phyloP scores from a whole-genome alignment of 352 stramenopile species.

The Globisporangium recalcitrans region DNA sequence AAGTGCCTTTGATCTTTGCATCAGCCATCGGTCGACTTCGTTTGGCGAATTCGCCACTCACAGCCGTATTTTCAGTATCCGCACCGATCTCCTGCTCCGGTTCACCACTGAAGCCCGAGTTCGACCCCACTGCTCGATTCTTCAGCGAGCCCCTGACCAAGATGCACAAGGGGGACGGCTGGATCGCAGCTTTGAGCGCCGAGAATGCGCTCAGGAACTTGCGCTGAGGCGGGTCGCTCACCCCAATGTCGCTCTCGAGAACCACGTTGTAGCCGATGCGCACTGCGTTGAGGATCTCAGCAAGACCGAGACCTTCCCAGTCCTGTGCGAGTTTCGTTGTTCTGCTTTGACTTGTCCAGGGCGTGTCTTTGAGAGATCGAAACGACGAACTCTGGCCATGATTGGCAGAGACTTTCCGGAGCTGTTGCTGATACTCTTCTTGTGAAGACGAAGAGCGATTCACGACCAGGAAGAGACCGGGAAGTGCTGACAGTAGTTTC shows the following conservation, averaged over 20 bases:
- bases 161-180: conserved; percentile 59
- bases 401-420: background rate
- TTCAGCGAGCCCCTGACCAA: conserved; percentile 43
- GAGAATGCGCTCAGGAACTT: conserved; percentile 57
- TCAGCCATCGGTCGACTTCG: conserved; percentile 27
- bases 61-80: background rate
- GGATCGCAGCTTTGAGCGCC: conserved; percentile 55
- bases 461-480: conserved; percentile 68
- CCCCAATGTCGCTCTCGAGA: conserved; percentile 69
- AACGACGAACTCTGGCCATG: conserved; percentile 12
- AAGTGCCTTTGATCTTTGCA: conserved; percentile 38
- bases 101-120: conserved; percentile 2
- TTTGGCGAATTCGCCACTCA: background rate
- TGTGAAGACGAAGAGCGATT: conserved; percentile 26
- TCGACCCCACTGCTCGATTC: conserved; percentile 35
- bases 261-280: conserved; percentile 55
- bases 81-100: background rate
- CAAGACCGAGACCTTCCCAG: conserved; percentile 26
- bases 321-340: background rate
- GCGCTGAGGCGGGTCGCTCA: conserved; percentile 52
- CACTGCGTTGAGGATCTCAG: conserved; percentile 31
- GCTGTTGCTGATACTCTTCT: background rate
- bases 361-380: background rate
- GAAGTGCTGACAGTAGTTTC: conserved; percentile 39
- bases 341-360: background rate